phyloP scores from a whole-genome alignment of 1,284 basidiomycete species.

The Sanghuangporus sanghuang region DNA sequence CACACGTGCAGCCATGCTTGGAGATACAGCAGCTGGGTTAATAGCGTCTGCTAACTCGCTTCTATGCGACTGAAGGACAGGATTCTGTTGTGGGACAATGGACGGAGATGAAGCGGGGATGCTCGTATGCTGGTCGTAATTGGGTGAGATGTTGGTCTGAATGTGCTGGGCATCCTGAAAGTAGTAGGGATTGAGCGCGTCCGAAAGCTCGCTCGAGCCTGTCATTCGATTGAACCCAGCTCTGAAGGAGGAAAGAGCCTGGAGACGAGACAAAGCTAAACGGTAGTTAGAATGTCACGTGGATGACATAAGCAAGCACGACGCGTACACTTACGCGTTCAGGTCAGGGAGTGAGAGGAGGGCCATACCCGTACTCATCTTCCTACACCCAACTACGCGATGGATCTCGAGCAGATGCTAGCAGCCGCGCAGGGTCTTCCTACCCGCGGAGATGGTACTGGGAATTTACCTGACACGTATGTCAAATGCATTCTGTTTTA shows the following conservation, averaged over 20 bases:
- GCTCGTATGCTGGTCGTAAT: constrained; percentile 24
- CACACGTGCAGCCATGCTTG: constrained; percentile 30
- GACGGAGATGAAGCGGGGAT: constrained; percentile 19
- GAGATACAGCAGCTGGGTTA: constrained; percentile 38
- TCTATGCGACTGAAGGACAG: constrained; percentile 34
- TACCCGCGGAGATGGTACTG: constrained; percentile 4
- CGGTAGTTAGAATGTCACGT: not conserved
- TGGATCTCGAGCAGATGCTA: constrained; percentile 57
- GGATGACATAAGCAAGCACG: constrained; percentile 7
- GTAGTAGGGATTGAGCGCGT: constrained; percentile 66
- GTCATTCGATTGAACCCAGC: constrained; percentile 22
- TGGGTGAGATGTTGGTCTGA: constrained; percentile 26
- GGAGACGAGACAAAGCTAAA: not conserved
- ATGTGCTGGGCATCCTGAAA: constrained; percentile 24
- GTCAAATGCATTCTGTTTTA: constrained; percentile 9
- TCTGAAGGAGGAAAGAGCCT: not conserved
- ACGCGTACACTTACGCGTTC: constrained; percentile 17
- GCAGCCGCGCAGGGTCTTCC: constrained; percentile 31
- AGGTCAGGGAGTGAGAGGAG: not conserved
- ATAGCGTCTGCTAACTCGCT: constrained; percentile 56
- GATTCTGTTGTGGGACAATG: not conserved
- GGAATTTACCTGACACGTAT: constrained; percentile 20
- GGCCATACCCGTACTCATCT: not conserved
- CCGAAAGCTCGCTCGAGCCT: constrained; percentile 65
- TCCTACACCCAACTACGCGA: constrained; percentile 19